These are phyloP conservation scores for Blastobotrys parvus DNA, from an alignment of 805 yeast species.

Conservation along the genomic window DNA sequence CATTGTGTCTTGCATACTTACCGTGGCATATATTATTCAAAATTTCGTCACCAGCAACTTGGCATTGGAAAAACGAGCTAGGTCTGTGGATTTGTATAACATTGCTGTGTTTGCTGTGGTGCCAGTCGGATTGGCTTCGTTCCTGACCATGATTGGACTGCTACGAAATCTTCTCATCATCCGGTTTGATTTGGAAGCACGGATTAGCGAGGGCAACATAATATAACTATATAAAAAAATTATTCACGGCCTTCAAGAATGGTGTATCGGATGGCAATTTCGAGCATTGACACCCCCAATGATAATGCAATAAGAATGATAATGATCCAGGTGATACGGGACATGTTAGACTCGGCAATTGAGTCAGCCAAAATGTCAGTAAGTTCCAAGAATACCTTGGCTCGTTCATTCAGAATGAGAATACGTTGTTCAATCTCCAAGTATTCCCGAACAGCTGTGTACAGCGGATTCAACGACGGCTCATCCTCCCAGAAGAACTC, in stretches of 20 bases:
- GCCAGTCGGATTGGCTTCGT: conserved; percentile 94
- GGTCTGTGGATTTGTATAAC: conserved; percentile 79
- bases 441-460: conserved; percentile 82
- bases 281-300: conserved; percentile 66
- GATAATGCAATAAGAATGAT: conserved; percentile 74
- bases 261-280: conserved; percentile 52
- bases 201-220: neutral
- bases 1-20: conserved; percentile 73
- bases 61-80: conserved; percentile 35
- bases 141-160: conserved; percentile 81
- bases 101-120: conserved; percentile 94
- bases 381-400: conserved; percentile 88
- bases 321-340: conserved; percentile 83
- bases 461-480: conserved; percentile 90
- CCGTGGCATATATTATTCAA: conserved; percentile 74
- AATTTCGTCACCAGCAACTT: conserved; percentile 72
- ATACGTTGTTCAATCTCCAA: conserved; percentile 93
- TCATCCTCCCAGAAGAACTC: conserved; percentile 93
- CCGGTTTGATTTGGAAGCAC: conserved; percentile 42
- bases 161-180: conserved; percentile 67
- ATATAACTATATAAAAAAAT: neutral
- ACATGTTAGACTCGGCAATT: conserved; percentile 87
- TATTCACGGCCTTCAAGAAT: conserved; percentile 5
- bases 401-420: conserved; percentile 85
- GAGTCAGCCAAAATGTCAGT: conserved; percentile 90